A percentile compares a stretch with the other conserved stretches of the same genome.
phyloP scores from a whole-genome alignment of 192 early-diverging fungal genomes.

The Fimicolochytrium jonesii region DNA sequence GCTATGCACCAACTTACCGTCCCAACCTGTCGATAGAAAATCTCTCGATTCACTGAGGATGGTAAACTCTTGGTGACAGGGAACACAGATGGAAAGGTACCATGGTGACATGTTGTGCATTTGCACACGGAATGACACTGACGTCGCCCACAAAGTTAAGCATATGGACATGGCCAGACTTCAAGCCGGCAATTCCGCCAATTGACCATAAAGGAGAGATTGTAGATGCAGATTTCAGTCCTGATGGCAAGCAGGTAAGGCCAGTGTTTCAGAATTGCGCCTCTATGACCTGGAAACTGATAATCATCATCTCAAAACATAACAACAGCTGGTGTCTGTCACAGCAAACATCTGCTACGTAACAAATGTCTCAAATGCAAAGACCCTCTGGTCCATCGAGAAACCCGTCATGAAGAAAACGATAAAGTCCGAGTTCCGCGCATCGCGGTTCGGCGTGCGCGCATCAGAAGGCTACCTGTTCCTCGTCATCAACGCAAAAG shows the following conservation, averaged over 20 bases:
- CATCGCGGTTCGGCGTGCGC: slow-evolving; percentile 52
- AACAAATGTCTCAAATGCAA: slow-evolving; percentile 31
- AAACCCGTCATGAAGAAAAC: slow-evolving; percentile 27
- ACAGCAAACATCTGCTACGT: slow-evolving; percentile 40
- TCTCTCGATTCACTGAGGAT: slow-evolving; percentile 60
- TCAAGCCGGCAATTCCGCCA: slow-evolving; percentile 42
- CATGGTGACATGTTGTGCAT: no score
- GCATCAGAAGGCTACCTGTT: slow-evolving; percentile 54
- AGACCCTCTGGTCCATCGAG: slow-evolving; percentile 37
- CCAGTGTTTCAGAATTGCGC: not conserved
- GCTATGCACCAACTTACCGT: no score
- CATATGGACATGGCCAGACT: slow-evolving; percentile 60
- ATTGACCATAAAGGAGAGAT: slow-evolving; percentile 59
- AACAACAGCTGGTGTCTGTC: slow-evolving; percentile 50
- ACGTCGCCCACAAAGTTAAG: no score
- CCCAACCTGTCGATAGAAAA: no score
- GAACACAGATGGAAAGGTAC: slow-evolving; percentile 66
- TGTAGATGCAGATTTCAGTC: slow-evolving; percentile 63
- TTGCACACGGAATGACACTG: no score
- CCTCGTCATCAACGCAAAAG: slow-evolving; percentile 58
- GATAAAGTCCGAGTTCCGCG: slow-evolving; percentile 33
- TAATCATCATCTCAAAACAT: not conserved
- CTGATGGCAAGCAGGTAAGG: slow-evolving; percentile 30
- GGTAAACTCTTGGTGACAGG: slow-evolving; percentile 65
- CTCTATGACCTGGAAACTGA: not conserved